These are phyloP conservation scores for Ceratobasidium sp. DNA, from an alignment of 1,284 basidiomycete genomes.

Conservation along the genomic window DNA sequence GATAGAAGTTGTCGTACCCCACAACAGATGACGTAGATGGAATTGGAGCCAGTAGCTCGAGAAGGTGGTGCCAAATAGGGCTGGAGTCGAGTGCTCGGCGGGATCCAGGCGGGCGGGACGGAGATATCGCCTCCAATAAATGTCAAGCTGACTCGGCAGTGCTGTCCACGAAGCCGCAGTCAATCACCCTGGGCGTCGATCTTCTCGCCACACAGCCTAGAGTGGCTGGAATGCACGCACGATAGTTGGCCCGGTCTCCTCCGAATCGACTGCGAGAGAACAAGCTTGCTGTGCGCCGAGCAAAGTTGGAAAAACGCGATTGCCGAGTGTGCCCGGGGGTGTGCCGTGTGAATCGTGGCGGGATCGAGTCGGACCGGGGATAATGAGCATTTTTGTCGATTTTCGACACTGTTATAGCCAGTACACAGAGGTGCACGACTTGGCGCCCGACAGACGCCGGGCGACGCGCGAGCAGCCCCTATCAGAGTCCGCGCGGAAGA, in stretches of 20 bases:
- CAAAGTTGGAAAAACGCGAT: too few species aligned
- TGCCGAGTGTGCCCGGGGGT: too few species aligned
- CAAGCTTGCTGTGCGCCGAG: not conserved
- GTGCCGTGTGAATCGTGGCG: not conserved
- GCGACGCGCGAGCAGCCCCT: not conserved
- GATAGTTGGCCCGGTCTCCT: not conserved
- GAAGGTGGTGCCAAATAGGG: not conserved
- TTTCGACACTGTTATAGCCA: not conserved
- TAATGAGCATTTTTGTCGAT: not conserved
- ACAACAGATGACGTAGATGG: not conserved
- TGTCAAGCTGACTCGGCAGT: not conserved
- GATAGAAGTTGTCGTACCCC: not conserved
- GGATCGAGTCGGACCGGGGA: not conserved
- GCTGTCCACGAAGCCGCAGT: constrained; percentile 9
- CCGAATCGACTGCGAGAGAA: not conserved
- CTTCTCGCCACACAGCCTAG: constrained; percentile 11
- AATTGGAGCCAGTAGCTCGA: not conserved
- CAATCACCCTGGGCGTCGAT: not conserved
- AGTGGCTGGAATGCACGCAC: not conserved
- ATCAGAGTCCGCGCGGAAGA: not conserved
- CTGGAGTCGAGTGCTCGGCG: not conserved
- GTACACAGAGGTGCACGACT: not conserved
- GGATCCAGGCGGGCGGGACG: not conserved
- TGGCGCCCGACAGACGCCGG: not conserved
- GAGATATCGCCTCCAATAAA: not conserved